These are phyloP conservation scores for Phoma sp. DNA, from an alignment of 2,329 filamentous ascomycete genomes.

Conservation along the genomic window DNA sequence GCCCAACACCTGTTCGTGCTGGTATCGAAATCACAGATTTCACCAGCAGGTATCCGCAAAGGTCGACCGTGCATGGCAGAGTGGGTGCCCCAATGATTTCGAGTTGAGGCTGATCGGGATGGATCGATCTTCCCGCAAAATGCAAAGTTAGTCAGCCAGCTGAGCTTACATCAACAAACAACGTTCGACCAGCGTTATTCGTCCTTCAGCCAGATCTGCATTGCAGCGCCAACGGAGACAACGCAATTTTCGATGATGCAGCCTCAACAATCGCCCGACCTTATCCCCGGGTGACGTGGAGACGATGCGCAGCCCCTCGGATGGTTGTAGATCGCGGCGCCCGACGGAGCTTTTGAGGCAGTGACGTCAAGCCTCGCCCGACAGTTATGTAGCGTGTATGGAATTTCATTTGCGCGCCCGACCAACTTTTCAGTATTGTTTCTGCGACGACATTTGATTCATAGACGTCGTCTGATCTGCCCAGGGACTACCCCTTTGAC, in stretches of 20 bases:
- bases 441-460: constrained; percentile 10
- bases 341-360: constrained; percentile 6
- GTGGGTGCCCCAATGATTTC: constrained; percentile 1
- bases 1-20: constrained; percentile 7
- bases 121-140: neutral
- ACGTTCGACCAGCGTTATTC: constrained; percentile 11
- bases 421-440: constrained; percentile 12
- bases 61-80: neutral
- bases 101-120: constrained; percentile 8
- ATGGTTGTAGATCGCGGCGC: constrained; percentile 14
- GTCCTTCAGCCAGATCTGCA: neutral
- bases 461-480: constrained; percentile 5
- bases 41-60: neutral
- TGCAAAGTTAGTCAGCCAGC: constrained; percentile 3
- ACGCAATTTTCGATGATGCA: neutral
- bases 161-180: neutral
- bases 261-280: constrained; percentile 2
- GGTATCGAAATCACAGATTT: constrained; percentile 6
- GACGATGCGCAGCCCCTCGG: constrained; percentile 5
- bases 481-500: constrained; percentile 5
- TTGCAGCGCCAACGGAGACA: neutral
- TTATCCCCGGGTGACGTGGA: constrained; percentile 20
- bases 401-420: constrained; percentile 17
- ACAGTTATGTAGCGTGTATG: constrained; percentile 16
- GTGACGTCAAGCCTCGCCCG: constrained; percentile 19